Evolutionary conservation across 2,329 filamentous ascomycete species (phyloP), one percentile per base, ranked within the genome.

Genomic region (Aspergillus sp.): DNA sequence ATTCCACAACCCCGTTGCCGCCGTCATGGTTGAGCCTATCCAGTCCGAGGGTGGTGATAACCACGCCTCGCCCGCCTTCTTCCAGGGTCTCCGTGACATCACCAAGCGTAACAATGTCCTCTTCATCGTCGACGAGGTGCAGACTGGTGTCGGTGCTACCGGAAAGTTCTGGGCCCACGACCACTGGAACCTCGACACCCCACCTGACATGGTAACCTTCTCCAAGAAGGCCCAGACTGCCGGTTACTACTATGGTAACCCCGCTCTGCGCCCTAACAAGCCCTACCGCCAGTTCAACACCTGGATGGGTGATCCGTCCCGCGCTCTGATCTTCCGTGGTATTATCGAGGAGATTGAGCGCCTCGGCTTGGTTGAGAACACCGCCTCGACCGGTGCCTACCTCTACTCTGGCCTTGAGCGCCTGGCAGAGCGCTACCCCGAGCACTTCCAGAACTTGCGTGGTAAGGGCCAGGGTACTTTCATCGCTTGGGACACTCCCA

Each of bases 101-200:
- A 95, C 90, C 33, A 79, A 81, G 60, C 66, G 66, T 40, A 62
- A 61, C 56, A 77, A 83, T 56, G 79, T 95, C 28, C 81, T 94
- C 45, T 75, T 95, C 67, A 95, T 95, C 62, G 90, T 94, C 51
- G 90, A 95, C 65, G 90, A 95, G 72, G 90, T 95, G 8, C 90
- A 95, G 73, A 95, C 90, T 6, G 90, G 90, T 64, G 85, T 95
- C 27, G 90, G 90, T 57, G 89, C 90, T 33, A 95, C 90, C 0
- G 90, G 90, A 58, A 90, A 88, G 68, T 95, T 95, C 82, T 95
- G 90, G 90, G 90, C 90, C 7, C 90, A 95, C 74, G 89, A 95
- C 60, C 90, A 95, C 82, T 95, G 90, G 90, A 78, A 86, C 66
- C 78, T 95, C 35, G 62, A 77, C 39, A 73, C 82, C 31, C 87